A percentile compares a stretch with the other conserved stretches of the same genome.
These are phyloP conservation scores for Leccinum subgranulosum DNA, from an alignment of 768 basidiomycete species.

Conservation along the genomic window DNA sequence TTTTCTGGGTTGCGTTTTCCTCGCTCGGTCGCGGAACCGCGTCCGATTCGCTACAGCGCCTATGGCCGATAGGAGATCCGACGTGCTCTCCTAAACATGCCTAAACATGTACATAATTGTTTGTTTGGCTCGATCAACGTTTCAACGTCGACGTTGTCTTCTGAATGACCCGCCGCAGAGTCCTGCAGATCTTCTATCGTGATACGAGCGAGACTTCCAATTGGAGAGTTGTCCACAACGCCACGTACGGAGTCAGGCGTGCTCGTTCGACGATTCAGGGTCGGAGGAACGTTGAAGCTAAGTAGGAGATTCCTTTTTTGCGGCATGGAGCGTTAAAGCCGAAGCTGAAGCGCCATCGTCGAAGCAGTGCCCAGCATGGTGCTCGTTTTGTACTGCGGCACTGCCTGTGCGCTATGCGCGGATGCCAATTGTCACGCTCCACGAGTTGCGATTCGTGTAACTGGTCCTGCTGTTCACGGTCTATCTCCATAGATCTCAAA, in stretches of 20 bases:
- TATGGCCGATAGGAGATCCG: neutral
- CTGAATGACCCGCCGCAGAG: neutral
- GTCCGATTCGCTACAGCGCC: neutral
- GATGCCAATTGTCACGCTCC: too few relatives aligned
- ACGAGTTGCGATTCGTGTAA: neutral
- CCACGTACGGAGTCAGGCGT: neutral
- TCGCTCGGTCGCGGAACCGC: neutral
- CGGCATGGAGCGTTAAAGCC: neutral
- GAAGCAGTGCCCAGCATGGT: neutral
- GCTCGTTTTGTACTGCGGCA: too few relatives aligned
- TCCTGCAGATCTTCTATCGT: neutral
- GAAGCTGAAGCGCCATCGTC: neutral
- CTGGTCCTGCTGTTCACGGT: neutral
- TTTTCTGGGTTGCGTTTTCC: neutral
- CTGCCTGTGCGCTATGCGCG: too few relatives aligned
- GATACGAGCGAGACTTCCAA: neutral
- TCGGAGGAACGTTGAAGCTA: neutral
- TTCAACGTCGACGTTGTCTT: neutral
- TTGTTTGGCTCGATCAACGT: neutral
- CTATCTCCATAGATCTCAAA: neutral
- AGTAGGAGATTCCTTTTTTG: neutral
- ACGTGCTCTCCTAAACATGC: too few relatives aligned
- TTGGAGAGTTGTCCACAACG: neutral
- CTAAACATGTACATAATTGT: too few relatives aligned
- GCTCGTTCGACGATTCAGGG: neutral